Base-by-base conservation (phyloP, 192 early-diverging fungal species). In the Entomortierella chlamydospora region DNA sequence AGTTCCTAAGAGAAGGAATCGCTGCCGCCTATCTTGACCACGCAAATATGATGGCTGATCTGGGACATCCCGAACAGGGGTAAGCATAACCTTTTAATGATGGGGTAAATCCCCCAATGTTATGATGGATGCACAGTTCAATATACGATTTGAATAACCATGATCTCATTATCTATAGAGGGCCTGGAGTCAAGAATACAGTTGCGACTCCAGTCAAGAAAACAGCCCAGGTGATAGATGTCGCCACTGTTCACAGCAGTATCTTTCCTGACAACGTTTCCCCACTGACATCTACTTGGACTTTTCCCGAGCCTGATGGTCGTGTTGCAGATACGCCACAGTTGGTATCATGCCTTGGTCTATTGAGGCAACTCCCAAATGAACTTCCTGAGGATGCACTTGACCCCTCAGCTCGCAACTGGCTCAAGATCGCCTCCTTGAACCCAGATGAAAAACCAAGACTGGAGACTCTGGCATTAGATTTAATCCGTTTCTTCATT, bases 31-130 rank as follows among this genome's bases (percentile, higher is more conserved):
- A 61, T 20, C 26, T 61, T 0, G 60, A 61, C 26, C 60, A 61
- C 47, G 60, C 60, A 2, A 61, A 47, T 28, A 17, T 61, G 60
- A 4, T 49, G 23, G 60, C 60, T 0, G 60, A 61, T 49, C 42
- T 61, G 10, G 60, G 60, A 2, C 43, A 28, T 49, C 8, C 60
- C 1, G 60, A 61, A 0, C 9, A 42, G 60, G 60, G 60, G 60
- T 61, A 61, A 45, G 4, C 53, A n/a, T 26, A 28, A 12, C 18
- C 2, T 58, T 17, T 18, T 13, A n/a, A n/a, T n/a, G n/a, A n/a
- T n/a, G n/a, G n/a, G n/a, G n/a, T n/a, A n/a, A n/a, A n/a, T n/a
- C n/a, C n/a, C n/a, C n/a, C n/a, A n/a, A n/a, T n/a, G n/a, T n/a
- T n/a, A n/a, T n/a, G n/a, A n/a, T n/a, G n/a, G n/a, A n/a, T n/a